Base-by-base conservation (phyloP, 2,329 filamentous ascomycete genomes). In the Passalora sequoiae region DNA sequence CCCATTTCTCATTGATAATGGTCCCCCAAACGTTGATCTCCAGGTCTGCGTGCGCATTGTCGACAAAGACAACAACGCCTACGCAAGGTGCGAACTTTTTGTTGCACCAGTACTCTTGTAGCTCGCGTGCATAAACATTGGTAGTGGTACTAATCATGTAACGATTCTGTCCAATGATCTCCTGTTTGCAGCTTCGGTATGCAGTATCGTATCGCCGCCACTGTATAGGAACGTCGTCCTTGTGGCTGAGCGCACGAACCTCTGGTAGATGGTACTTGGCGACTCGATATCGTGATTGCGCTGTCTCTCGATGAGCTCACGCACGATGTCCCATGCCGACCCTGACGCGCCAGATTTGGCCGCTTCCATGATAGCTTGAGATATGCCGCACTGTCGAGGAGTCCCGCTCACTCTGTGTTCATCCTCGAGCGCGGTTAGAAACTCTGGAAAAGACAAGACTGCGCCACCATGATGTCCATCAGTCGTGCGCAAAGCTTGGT, bases 11-110 rank as follows among this genome's bases (percentile, higher is more conserved):
- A 38, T 32, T 47, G 4, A 50, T 30, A n/a, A 57, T 40, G 6
- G 35, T 40, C 13, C 27, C 42, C 47, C 52, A 57, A 12, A 39
- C 20, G 19, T 57, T 49, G n/a, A 47, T 31, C 20, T 51, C 50
- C 1, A 44, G 35, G 30, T 47, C 50, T 20, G 47, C 48, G 17
- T 44, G 39, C 8, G 44, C 48, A 19, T 54, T 46, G 24, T 55
- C 50, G 6, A 55, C 40, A 21, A 57, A 51, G 1, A 53, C 40
- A 2, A 48, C 38, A 3, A 47, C 39, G 10, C 39, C 38, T 12
- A 28, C n/a, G 7, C 38, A 3, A 13, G 17, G 6, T 2, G 31
- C 4, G 4, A 12, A 2, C 2, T 2, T 7, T 3, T 6, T 43
- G 19, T 19, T 12, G 27, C 17, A 43, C 41, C 41, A 45, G 9